phyloP scores from a whole-genome alignment of 2,329 filamentous ascomycete species.

The Exophiala oligosperma region DNA sequence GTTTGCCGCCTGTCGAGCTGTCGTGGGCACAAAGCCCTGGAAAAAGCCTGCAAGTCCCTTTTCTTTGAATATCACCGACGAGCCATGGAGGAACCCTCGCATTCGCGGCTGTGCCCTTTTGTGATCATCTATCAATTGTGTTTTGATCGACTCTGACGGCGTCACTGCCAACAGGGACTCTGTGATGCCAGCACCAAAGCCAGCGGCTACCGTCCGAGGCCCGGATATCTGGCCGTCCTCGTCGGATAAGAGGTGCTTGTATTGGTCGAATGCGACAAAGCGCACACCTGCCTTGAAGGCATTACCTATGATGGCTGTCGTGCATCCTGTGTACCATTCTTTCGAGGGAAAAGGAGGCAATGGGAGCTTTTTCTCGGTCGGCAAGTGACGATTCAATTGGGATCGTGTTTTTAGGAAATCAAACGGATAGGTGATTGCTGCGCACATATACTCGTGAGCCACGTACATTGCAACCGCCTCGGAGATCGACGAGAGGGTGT shows the following conservation, averaged over 20 bases:
- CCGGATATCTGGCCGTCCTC: constrained; percentile 85
- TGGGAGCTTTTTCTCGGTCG: constrained; percentile 81
- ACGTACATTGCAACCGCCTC: background rate
- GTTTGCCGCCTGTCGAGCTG: constrained; percentile 91
- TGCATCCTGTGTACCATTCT: constrained; percentile 98
- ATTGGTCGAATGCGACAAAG: constrained; percentile 95
- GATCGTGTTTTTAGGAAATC: constrained; percentile 96
- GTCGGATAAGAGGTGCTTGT: constrained; percentile 80
- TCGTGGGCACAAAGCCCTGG: constrained; percentile 94
- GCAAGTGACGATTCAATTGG: constrained; percentile 83
- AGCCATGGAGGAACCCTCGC: constrained; percentile 88
- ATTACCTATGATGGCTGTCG: constrained; percentile 94
- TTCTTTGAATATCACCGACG: constrained; percentile 81
- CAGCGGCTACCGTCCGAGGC: constrained; percentile 85
- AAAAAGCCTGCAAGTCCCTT: constrained; percentile 91
- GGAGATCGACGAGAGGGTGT: no score
- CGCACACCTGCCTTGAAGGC: constrained; percentile 93
- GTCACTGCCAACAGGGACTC: constrained; percentile 93
- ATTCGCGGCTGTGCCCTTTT: constrained; percentile 83
- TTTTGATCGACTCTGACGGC: constrained; percentile 97
- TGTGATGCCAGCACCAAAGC: constrained; percentile 91
- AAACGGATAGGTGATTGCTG: constrained; percentile 88
- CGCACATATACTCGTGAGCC: constrained; percentile 15
- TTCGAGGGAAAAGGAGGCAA: constrained; percentile 84
- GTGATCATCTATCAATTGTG: constrained; percentile 94